Percentiles rank a stretch among this genome's conserved stretches.
Evolutionary conservation across 1,284 basidiomycete species (phyloP).

Genomic region (Malassezia restricta): DNA sequence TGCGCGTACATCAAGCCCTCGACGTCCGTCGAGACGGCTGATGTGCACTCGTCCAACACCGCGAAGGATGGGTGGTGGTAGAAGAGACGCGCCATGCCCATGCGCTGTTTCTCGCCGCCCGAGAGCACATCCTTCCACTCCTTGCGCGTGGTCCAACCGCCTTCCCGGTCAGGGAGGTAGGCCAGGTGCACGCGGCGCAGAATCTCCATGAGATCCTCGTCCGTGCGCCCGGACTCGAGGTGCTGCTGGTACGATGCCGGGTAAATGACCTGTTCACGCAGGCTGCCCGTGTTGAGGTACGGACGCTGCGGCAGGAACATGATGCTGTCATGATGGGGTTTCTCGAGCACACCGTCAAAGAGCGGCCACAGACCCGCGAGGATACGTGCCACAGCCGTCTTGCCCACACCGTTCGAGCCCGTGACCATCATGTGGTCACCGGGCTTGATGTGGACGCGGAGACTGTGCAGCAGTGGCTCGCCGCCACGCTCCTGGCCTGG

Average conservation of each 20-base stretch:
- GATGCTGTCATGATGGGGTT: constrained; percentile 50
- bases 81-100: constrained; percentile 56
- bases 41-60: constrained; percentile 70
- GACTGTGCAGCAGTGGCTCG: constrained; percentile 59
- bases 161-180: constrained; percentile 75
- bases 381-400: constrained; percentile 81
- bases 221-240: constrained; percentile 51
- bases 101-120: constrained; percentile 79
- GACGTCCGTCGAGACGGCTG: constrained; percentile 89
- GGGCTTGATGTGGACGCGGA: constrained; percentile 60
- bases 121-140: constrained; percentile 68
- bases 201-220: constrained; percentile 61
- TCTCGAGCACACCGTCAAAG: constrained; percentile 46
- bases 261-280: constrained; percentile 65
- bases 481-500: constrained; percentile 51
- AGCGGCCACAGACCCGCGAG: constrained; percentile 75
- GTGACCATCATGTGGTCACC: constrained; percentile 89
- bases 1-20: constrained; percentile 92
- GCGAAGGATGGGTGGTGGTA: constrained; percentile 61
- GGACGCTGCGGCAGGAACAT: constrained; percentile 85
- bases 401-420: constrained; percentile 69
- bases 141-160: constrained; percentile 63
- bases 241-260: constrained; percentile 40
- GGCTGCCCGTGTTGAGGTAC: constrained; percentile 73
- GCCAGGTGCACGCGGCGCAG: constrained; percentile 68